phyloP scores from a whole-genome alignment of 2,329 filamentous ascomycete species.

The Claviceps lovelessii region DNA sequence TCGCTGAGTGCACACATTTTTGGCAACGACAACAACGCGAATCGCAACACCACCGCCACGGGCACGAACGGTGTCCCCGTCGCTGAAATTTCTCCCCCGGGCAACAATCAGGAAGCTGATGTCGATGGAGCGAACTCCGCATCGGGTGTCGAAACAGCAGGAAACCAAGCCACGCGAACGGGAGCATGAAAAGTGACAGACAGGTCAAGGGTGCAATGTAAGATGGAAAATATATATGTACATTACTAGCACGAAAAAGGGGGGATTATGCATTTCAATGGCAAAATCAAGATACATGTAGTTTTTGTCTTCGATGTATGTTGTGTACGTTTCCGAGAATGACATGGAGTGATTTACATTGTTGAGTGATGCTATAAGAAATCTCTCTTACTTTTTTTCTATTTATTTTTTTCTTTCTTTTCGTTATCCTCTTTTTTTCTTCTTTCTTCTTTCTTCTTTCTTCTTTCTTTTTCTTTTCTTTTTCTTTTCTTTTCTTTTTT shows the following conservation, averaged over 20 bases:
- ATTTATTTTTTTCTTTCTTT: too few relatives aligned
- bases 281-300: too few relatives aligned
- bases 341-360: too few relatives aligned
- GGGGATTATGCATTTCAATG: too few relatives aligned
- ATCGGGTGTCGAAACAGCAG: neutral
- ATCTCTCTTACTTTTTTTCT: too few relatives aligned
- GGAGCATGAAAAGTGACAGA: neutral
- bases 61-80: neutral
- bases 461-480: too few relatives aligned
- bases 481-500: too few relatives aligned
- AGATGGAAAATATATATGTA: neutral
- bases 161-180: neutral
- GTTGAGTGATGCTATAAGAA: too few relatives aligned
- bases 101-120: neutral
- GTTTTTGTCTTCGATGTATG: too few relatives aligned
- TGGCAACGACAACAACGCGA: neutral
- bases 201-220: neutral
- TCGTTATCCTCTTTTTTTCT: too few relatives aligned
- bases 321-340: too few relatives aligned
- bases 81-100: neutral
- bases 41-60: neutral
- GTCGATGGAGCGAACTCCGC: neutral
- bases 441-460: too few relatives aligned
- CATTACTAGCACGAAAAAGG: neutral
- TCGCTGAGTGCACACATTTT: slow-evolving; percentile 17